Evolutionary conservation across 768 basidiomycete species (phyloP), one percentile per base, ranked within the genome.

Genomic region (Podaxis rugospora): DNA sequence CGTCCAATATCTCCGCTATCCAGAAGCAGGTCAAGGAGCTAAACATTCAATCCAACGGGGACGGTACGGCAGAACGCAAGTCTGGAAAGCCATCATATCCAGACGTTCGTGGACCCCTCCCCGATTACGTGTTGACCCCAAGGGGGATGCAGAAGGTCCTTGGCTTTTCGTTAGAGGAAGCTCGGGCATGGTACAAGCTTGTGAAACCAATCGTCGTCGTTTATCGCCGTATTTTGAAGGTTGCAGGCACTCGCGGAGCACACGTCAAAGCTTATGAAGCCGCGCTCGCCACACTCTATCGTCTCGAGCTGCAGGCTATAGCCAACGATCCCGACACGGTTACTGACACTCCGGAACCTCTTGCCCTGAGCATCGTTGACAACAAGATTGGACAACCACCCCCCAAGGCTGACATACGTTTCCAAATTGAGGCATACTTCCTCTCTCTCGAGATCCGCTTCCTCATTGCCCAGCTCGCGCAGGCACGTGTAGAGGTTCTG

Each of bases 211-310:
- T 77, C 10, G 65, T 72, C 9, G 39, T 40, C 39, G 27, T 42
- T 11, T 55, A 55, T 9, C 54, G 54, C 18, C 54, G 39, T 55
- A n/a, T 55, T 42, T 28, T 55, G 39, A 69, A 69, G 28, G 69
- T 87, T 7, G 74, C 83, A 0, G 64, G 67, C 13, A 83, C 73
- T 35, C 83, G 84, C 4, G 81, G 82, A 10, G 79, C 87, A 0
- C 86, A 89, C 63, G 71, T 71, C 5, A 70, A 78, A 32, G 87
- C 87, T 1, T 89, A 84, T 80, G 81, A 89, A 56, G 79, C 83
- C 0, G 82, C 87, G 0, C 76, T 84, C 62, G 76, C 85, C 0
- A 80, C 70, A 59, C 71, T 88, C 3, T 81, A 80, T 57, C 72
- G 78, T 42, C 69, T 74, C 52, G 85, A 87, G 68, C 67, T 85